Percentiles rank a stretch among this genome's conserved stretches.
Evolutionary conservation across 2,329 filamentous ascomycete genomes (phyloP).

Genomic region (Apiospora kogelbergensis): DNA sequence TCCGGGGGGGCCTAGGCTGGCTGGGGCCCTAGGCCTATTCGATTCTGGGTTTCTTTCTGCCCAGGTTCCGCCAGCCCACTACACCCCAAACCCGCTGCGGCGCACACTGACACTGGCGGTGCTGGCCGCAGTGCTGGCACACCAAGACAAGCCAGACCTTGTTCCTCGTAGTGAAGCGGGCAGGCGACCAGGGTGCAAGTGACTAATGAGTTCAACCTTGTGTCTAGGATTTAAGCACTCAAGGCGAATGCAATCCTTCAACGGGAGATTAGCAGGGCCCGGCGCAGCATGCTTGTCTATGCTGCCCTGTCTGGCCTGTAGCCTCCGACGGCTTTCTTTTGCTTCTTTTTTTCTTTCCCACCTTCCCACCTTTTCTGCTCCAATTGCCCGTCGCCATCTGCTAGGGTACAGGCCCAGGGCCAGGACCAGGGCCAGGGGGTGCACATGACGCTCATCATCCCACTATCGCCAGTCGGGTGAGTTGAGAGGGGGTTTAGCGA

Average conservation of each 20-base stretch:
- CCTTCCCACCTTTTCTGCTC: background rate
- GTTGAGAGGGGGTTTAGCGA: background rate
- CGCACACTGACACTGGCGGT: background rate
- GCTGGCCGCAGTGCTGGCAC: background rate
- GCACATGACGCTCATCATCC: background rate
- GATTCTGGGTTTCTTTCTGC: background rate
- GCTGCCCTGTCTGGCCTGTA: too few species aligned
- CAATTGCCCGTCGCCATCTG: too few species aligned
- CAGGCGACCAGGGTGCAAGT: background rate
- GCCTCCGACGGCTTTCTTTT: background rate
- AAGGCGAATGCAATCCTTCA: background rate
- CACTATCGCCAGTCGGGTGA: background rate
- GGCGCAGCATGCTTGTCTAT: background rate
- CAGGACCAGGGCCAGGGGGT: background rate
- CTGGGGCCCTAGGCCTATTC: too few species aligned
- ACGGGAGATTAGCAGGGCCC: background rate
- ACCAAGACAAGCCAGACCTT: slow-evolving; percentile 3
- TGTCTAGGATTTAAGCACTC: background rate
- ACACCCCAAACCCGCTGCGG: background rate
- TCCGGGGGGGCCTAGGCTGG: background rate
- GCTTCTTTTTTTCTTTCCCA: background rate
- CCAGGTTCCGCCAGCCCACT: background rate
- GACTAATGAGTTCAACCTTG: background rate
- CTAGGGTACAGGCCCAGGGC: background rate
- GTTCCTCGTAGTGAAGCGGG: background rate